A percentile compares a stretch with the other conserved stretches of the same genome.
phyloP scores from a whole-genome alignment of 805 yeast genomes.

The Candida anglica region DNA sequence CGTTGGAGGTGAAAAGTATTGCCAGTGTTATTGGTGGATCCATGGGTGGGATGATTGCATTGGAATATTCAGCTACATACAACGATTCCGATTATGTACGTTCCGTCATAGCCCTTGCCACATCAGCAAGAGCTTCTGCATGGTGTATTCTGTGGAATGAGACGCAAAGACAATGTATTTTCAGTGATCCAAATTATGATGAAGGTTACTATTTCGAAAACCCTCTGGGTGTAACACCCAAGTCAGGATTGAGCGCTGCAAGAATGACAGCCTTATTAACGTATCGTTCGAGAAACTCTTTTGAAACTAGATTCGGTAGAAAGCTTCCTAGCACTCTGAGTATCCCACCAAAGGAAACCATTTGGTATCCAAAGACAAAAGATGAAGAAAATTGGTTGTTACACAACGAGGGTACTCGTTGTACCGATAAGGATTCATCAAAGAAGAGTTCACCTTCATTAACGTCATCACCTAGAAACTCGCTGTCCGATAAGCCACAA shows the following conservation, averaged over 20 bases:
- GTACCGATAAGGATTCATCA: too few relatives aligned
- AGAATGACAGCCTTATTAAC: constrained; percentile 95
- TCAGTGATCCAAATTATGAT: constrained; percentile 87
- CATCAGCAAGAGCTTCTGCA: constrained; percentile 91
- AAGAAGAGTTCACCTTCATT: constrained; percentile 14
- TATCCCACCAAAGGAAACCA: constrained; percentile 13
- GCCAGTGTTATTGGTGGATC: constrained; percentile 95
- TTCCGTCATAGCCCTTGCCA: constrained; percentile 78
- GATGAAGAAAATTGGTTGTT: constrained; percentile 76
- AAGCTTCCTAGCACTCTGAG: constrained; percentile 30
- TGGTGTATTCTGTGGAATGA: constrained; percentile 99
- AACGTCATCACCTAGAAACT: constrained; percentile 13
- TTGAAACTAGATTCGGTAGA: constrained; percentile 90
- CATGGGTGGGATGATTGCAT: constrained; percentile 97
- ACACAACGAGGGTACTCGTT: constrained; percentile 87
- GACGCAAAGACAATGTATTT: constrained; percentile 94
- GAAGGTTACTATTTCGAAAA: constrained; percentile 80
- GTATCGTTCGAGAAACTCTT: constrained; percentile 87
- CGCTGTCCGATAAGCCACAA: constrained; percentile 33
- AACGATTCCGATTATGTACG: constrained; percentile 65
- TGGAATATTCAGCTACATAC: constrained; percentile 73
- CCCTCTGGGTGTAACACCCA: constrained; percentile 51
- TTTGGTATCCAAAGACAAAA: constrained; percentile 42
- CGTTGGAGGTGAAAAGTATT: constrained; percentile 69
- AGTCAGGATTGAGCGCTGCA: constrained; percentile 88